Evolutionary conservation across 257 asterid species (phyloP).

Genomic region (Solanum stenotomum): DNA sequence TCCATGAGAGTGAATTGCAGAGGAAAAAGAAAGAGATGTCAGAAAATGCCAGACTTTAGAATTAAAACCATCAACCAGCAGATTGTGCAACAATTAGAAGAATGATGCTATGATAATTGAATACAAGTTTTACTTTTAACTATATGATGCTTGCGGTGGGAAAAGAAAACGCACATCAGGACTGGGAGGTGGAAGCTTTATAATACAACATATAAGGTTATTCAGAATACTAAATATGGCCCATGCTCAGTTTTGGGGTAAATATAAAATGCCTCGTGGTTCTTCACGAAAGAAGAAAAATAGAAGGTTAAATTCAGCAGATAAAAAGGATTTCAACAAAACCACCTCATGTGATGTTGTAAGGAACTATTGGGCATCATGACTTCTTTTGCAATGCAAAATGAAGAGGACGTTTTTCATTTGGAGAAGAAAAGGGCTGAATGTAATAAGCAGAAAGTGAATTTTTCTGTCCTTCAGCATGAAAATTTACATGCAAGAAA

Average conservation of each 20-base stretch:
- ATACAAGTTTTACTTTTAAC: not conserved
- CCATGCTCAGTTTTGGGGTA: not conserved
- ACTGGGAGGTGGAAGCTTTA: not conserved
- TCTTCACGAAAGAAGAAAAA: not conserved
- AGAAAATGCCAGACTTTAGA: not conserved
- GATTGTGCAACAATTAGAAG: not conserved
- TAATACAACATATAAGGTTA: not conserved
- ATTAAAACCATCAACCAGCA: not conserved
- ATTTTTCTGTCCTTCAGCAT: not conserved
- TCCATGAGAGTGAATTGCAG: not conserved
- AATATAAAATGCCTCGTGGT: not conserved
- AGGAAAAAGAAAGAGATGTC: not conserved
- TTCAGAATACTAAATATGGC: not conserved
- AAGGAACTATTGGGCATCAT: not conserved
- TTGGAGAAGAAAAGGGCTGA: not conserved
- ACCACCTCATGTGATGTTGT: not conserved
- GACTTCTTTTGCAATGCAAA: not conserved
- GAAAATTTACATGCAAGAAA: not conserved
- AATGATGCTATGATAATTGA: not conserved
- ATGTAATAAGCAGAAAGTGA: not conserved
- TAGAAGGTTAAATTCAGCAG: not conserved
- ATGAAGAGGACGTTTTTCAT: not conserved
- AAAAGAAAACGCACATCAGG: not conserved
- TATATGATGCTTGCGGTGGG: not conserved
- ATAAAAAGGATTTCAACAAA: not conserved